A percentile compares a stretch with the other conserved stretches of the same genome.
Conservation (phyloP, 2,329 filamentous ascomycete species). For the Colletotrichum euphorbiae region DNA sequence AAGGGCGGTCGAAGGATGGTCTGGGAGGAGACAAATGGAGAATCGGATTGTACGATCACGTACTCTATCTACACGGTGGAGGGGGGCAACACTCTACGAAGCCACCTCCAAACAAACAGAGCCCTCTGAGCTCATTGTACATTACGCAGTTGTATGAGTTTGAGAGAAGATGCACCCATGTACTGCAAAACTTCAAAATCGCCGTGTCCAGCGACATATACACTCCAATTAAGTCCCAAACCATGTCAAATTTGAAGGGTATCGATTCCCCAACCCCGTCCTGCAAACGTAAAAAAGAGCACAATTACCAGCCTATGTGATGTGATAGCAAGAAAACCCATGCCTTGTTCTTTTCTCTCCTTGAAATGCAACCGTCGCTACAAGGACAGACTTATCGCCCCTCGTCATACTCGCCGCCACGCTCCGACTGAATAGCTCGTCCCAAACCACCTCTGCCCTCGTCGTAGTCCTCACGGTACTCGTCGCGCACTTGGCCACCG, state of each 20-base stretch:
- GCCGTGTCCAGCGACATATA: conserved; percentile 2
- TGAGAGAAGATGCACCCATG: not conserved
- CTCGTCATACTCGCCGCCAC: conserved; percentile 54
- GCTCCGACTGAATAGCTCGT: conserved; percentile 71
- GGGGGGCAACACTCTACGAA: not conserved
- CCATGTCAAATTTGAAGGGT: conserved; percentile 32
- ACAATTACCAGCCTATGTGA: conserved; percentile 14
- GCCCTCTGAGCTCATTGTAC: conserved; percentile 19
- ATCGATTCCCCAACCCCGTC: conserved; percentile 36
- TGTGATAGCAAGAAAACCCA: not conserved
- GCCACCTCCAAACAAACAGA: not conserved
- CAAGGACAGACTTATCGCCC: conserved; percentile 45
- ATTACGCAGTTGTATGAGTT: conserved; percentile 25
- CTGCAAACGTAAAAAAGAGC: conserved; percentile 1
- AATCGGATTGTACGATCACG: conserved; percentile 3
- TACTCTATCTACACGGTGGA: conserved; percentile 9
- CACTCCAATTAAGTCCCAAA: conserved; percentile 10
- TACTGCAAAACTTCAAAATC: not conserved
- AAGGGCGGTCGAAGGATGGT: not conserved
- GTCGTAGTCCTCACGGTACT: conserved; percentile 97
- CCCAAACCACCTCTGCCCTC: conserved; percentile 93
- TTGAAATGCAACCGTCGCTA: not conserved
- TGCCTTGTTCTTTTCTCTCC: not conserved
- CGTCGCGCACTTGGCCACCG: conserved; percentile 95
- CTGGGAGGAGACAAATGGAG: not conserved